Percentiles rank a stretch among this genome's conserved stretches.
These are phyloP conservation scores for Entamoeba invadens DNA, from an alignment of 208 protist species.

Conservation along the genomic window DNA sequence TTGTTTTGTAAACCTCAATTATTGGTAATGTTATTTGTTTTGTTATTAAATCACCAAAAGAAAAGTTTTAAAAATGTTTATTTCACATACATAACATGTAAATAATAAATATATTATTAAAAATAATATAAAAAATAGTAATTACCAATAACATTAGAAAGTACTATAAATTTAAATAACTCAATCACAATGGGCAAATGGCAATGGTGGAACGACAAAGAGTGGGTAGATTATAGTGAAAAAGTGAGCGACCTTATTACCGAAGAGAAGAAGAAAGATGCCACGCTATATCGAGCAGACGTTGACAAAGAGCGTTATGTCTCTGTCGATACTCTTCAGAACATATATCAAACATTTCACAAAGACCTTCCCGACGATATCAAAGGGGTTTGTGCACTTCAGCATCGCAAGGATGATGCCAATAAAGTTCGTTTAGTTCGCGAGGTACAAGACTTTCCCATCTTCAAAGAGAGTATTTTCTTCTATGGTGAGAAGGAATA, in stretches of 20 bases:
- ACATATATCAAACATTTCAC: neutral
- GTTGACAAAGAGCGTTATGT: neutral
- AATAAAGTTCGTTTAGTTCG: neutral
- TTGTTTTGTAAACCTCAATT: too few species aligned
- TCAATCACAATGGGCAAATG: neutral
- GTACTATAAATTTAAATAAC: too few species aligned
- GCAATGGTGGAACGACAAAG: neutral
- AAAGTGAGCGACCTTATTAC: neutral
- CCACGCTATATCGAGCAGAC: neutral
- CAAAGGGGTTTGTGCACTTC: neutral
- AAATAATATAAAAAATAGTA: too few species aligned
- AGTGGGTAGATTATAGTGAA: neutral
- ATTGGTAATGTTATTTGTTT: too few species aligned
- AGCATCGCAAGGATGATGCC: neutral
- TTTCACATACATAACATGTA: too few species aligned
- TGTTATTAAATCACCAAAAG: too few species aligned
- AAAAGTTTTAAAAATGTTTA: too few species aligned
- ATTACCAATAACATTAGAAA: too few species aligned
- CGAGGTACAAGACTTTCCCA: neutral
- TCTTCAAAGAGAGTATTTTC: neutral
- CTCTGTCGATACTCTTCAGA: neutral
- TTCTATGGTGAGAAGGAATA: neutral
- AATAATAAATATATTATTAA: too few species aligned
- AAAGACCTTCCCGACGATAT: neutral
- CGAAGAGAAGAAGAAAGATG: neutral